Evolutionary conservation across 1,139 yeast species (phyloP), one percentile per base, ranked within the genome.

Genomic region (Debaryomyces coudertii): DNA sequence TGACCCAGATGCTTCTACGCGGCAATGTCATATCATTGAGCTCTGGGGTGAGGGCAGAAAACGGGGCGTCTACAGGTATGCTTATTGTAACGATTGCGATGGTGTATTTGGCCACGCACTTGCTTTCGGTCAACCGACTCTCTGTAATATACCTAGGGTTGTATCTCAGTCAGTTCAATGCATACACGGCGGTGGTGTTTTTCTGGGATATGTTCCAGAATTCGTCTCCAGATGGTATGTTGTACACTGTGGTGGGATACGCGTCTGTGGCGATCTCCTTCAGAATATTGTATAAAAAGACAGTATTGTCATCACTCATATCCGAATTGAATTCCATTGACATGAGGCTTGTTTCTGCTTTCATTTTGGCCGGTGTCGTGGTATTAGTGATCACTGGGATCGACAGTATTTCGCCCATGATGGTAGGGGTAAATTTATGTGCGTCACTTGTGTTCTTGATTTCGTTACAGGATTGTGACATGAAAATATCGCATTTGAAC

Each of bases 121-220:
- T 58, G 12, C 53, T 66, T 29, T 57, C 67, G 1, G 48, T 61
- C 6, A 54, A 53, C 36, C 50, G 72, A 25, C 44, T 63, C 2
- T 49, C 63, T 2, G 61, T 61, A 42, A 44, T 68, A 9, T 54
- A 52, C 25, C 51, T 69, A 28, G 70, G 70, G 5, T 56, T 68
- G 15, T 65, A 61, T 45, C 48, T 66, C 47, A 61, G 66, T 47
- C 62, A 55, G 12, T 57, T 60, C 53, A 67, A 63, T 40, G 47
- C 60, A 9, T 68, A 65, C 51, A 63, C 71, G 1, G 49, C 61
- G 14, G 37, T 60, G 25, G 56, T 64, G 28, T 57, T 66, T 33
- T 29, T 54, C 39, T 47, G 22, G 23, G 43, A 42, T 18, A 20
- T 40, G 8, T 47, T 40, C 50, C 15, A 51, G 50, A 39, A 46